Evolutionary conservation across 495 filamentous ascomycete genomes (phyloP).

Genomic region (Neohortaea acidophila): DNA sequence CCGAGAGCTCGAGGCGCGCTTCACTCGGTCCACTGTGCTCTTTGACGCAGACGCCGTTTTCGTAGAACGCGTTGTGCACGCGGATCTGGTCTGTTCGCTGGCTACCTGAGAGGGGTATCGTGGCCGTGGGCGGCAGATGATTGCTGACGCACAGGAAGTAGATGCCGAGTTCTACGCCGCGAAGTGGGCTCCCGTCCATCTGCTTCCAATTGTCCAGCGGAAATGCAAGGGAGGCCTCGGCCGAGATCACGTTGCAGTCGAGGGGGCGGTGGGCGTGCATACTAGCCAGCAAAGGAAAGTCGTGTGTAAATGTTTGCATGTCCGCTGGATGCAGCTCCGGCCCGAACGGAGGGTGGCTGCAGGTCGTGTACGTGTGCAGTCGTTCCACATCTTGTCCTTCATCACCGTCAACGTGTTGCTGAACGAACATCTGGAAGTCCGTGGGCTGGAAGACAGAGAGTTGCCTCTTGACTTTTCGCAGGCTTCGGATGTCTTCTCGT

Average conservation of each 20-base stretch:
- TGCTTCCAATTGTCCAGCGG: constrained; percentile 14
- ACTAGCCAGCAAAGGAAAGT: constrained; percentile 20
- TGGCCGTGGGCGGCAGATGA: constrained; percentile 2
- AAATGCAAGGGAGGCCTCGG: constrained; percentile 24
- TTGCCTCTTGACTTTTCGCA: constrained; percentile 4
- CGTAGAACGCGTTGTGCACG: constrained; percentile 22
- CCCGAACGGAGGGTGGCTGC: constrained; percentile 6
- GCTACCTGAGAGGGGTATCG: too few relatives aligned
- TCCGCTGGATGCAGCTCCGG: constrained; percentile 15
- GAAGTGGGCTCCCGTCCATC: background rate
- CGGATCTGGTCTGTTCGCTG: constrained; percentile 10
- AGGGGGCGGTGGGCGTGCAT: constrained; percentile 13
- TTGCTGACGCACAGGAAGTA: constrained; percentile 17
- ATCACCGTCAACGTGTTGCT: constrained; percentile 10
- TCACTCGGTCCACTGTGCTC: constrained; percentile 9
- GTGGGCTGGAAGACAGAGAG: constrained; percentile 16
- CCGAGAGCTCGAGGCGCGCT: constrained; percentile 3
- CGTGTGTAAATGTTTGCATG: constrained; percentile 14
- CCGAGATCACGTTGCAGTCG: constrained; percentile 21
- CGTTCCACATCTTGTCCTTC: constrained; percentile 4
- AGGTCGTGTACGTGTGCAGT: constrained; percentile 21
- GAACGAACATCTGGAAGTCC: constrained; percentile 24
- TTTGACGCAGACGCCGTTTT: constrained; percentile 10
- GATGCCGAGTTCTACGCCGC: constrained; percentile 20
- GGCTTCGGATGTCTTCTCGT: constrained; percentile 3